Base-by-base conservation (phyloP, 805 yeast species). In the Pichia heedii region DNA sequence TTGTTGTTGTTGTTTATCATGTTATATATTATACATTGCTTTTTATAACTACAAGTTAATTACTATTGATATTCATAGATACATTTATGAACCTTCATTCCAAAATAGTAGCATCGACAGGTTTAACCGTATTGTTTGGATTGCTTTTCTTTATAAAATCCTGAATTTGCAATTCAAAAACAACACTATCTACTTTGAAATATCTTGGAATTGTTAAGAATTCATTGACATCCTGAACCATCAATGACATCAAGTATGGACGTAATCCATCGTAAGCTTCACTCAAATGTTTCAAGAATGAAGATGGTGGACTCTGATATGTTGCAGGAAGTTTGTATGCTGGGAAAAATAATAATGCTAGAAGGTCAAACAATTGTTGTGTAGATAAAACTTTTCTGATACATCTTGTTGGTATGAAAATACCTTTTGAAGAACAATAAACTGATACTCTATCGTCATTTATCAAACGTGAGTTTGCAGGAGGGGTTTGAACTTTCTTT, bases 141-240 rank as follows among this genome's bases (percentile, higher is more conserved):
- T 36, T 37, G 15, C 37, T 16, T 15, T 8, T 40, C 26, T 42
- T 41, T 32, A 41, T 44, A n/a, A 53, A 26, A 21, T 46, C 41
- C n/a, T 42, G 45, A 16, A 54, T 22, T 30, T 55, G 59, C 21
- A 57, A 22, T 35, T 55, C 58, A 42, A 55, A 55, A 45, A 55
- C 42, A 3, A 54, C 37, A 1, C 57, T 43, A 40, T 50, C 53
- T 16, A 57, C 36, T 35, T 47, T 48, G 40, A 55, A 57, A 34
- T 27, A 55, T 21, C 39, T 38, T 15, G 56, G 56, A 40, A 55
- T 41, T 15, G 44, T 43, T 36, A 51, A 44, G 39, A 57, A 54
- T 33, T 49, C 49, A 39, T 51, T 46, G 8, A 54, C 41, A 40
- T 48, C 50, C 13, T 45, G 44, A n/a, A 45, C 7, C 11, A 55